Base-by-base conservation (phyloP, 768 basidiomycete species). In the Tylopilus intermedius region DNA sequence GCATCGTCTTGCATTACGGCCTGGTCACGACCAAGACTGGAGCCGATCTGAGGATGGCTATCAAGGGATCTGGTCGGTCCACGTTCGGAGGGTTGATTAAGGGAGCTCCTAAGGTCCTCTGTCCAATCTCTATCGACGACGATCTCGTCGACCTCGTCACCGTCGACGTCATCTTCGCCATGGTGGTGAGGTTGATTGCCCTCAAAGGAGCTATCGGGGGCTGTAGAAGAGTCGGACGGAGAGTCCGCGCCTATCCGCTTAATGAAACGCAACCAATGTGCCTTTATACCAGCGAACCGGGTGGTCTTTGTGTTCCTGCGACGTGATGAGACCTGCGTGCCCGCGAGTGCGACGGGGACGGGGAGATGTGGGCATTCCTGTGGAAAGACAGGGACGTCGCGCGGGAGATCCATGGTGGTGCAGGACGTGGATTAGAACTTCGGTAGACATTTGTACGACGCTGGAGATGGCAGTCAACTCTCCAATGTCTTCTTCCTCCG, bases 71-170 rank as follows among this genome's bases (percentile, higher is more conserved):
- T 80, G 40, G 82, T 78, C 14, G 74, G 76, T 15, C 68, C 74
- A 15, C 59, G 48, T 71, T 78, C 76, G 27, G 84, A 82, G 14
- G 81, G 79, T 49, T 77, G 78, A 22, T 78, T 69, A 39, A 75
- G 65, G 21, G 78, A 78, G 47, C 73, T 81, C 64, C 76, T 79
- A 56, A 78, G 73, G 54, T 81, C 80, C 50, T 82, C 81, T 2
- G 76, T 71, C 86, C 84, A 87, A 30, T 75, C 70, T 44, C 86
- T 77, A 66, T 90, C 88, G 14, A 90, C 88, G 22, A 90, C 81
- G 21, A 89, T 79, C 71, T 87, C 80, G 66, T 90, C 79, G 8
- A 89, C 81, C 48, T 74, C 70, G 29, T 73, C 74, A 6, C 62
- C 70, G 8, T 69, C 58, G 27, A 38, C 21, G 33, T 66, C 72